Evolutionary conservation across 148 eudicot genomes (phyloP), one percentile per base, ranked within the genome.

Genomic region (Heliamphora exappendiculata): DNA sequence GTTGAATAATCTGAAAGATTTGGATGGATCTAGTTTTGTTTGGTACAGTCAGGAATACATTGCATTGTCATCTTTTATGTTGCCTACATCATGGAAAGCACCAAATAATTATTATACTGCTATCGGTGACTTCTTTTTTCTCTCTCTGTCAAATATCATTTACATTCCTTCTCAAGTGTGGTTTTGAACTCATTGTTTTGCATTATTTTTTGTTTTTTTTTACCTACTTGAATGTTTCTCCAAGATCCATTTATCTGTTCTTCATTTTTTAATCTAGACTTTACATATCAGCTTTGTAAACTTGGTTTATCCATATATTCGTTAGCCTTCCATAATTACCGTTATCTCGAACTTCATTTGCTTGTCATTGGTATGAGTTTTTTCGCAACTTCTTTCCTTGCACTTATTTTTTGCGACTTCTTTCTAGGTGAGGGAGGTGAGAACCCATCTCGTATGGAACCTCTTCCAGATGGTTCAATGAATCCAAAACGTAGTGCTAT

Each of bases 391-490:
- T 17, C 14, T 50, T 73, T 63, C 51, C 24, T 33, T 60, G 36
- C 51, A 67, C n/a, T 58, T 17, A 55, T 14, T 26, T 67, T 5
- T 19, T 67, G 47, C 19, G 63, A 76, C 7, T 55, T 49, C 66
- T 78, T 73, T 85, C 5, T 60, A 95, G 99, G 99, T 45, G 99
- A 96, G 93, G 99, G 99, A 81, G 99, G 99, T 67, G 99, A 96
- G 82, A 89, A 96, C 67, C 99, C 99, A 71, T 88, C 98, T 76
- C 99, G 99, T 62, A 72, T 96, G 87, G 95, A 85, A 80, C 94
- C 94, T 69, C 93, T 91, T 77, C 81, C 93, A 51, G 90, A 96
- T 85, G 99, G 99, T 80, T 88, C 94, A 47, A 90, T 80, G 89
- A 96, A 96, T 84, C 98, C 97, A 0, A 87, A 81, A 82, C 89